phyloP scores from a whole-genome alignment of 2,329 filamentous ascomycete species.

The Akanthomyces muscarius region DNA sequence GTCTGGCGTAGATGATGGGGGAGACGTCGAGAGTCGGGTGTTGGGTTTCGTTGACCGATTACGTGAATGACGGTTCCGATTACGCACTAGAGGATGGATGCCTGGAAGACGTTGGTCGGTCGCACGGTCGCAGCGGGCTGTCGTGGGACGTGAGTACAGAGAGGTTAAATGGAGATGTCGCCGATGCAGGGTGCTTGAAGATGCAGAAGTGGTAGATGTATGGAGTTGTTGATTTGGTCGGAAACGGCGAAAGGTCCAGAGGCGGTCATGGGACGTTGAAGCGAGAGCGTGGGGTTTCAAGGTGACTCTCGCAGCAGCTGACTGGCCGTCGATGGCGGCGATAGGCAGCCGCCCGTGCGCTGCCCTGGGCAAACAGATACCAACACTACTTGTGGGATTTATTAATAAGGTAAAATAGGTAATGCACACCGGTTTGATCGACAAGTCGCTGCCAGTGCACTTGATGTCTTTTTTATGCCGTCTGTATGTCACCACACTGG shows the following conservation, averaged over 20 bases:
- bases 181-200: neutral
- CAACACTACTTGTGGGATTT: too few relatives aligned
- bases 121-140: neutral
- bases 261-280: constrained; percentile 4
- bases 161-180: too few relatives aligned
- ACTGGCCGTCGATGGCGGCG: neutral
- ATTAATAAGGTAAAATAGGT: too few relatives aligned
- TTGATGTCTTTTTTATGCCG: too few relatives aligned
- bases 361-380: neutral
- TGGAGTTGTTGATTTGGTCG: neutral
- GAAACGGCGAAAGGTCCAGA: neutral
- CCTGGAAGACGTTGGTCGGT: neutral
- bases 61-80: neutral
- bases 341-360: constrained; percentile 4
- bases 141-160: neutral
- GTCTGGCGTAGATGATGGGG: neutral
- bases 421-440: neutral
- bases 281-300: constrained; percentile 3
- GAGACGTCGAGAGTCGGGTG: too few relatives aligned
- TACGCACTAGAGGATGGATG: neutral
- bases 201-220: neutral
- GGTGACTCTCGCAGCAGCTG: constrained; percentile 3
- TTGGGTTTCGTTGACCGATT: neutral
- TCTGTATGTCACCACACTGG: too few relatives aligned
- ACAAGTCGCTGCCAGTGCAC: neutral